Conservation (phyloP, 192 early-diverging fungal species). For the Umbelopsis sp. region DNA sequence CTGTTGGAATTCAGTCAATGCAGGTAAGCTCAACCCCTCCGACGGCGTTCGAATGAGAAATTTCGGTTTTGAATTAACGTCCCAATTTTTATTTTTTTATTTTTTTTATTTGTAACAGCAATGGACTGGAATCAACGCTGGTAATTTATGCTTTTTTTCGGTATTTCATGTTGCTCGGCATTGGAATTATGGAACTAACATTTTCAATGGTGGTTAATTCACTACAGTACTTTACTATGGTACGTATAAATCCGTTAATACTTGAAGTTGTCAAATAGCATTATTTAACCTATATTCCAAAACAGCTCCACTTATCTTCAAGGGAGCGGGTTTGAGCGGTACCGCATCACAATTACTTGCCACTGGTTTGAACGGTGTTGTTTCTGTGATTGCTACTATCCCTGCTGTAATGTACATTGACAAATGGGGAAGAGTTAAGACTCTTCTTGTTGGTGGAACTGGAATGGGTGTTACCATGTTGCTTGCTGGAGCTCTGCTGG, state of each 20-base stretch:
- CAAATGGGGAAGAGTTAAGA: conserved; percentile 72
- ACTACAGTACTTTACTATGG: background rate
- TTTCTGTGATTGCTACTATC: conserved; percentile 31
- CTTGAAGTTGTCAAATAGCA: background rate
- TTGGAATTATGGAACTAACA: background rate
- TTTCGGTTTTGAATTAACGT: too few species aligned
- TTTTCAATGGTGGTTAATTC: conserved; percentile 12
- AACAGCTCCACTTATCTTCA: conserved; percentile 36
- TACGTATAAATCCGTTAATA: conserved; percentile 4
- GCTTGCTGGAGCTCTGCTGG: conserved; percentile 54
- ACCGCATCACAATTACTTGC: conserved; percentile 30
- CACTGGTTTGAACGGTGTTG: conserved; percentile 33
- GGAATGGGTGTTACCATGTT: conserved; percentile 67
- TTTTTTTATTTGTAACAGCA: conserved; percentile 37
- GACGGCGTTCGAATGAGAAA: too few species aligned
- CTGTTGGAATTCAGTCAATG: conserved; percentile 66
- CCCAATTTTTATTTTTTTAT: background rate
- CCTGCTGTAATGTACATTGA: conserved; percentile 67
- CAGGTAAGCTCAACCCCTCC: background rate
- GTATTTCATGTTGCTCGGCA: background rate
- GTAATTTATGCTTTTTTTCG: conserved; percentile 54
- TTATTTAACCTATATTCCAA: background rate
- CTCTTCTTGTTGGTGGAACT: conserved; percentile 72
- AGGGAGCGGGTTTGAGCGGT: conserved; percentile 30
- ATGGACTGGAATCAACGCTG: conserved; percentile 70